Evolutionary conservation across 305 asterid genomes (phyloP).

Genomic region (Solanum chacoense): DNA sequence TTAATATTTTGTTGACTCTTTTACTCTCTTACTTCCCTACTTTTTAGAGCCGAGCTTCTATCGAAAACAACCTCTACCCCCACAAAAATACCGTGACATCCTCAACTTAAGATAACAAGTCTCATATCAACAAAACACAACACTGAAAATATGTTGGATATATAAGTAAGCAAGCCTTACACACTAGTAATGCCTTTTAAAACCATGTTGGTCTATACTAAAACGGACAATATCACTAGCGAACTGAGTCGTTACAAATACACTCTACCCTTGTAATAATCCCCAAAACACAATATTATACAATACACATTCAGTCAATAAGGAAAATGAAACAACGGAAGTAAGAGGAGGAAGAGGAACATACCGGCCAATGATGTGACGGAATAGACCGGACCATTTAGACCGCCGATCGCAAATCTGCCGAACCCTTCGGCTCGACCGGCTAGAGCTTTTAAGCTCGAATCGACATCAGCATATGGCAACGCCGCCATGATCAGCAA

Average conservation of each 20-base stretch:
- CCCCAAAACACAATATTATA: not conserved
- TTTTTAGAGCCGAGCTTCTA: too few relatives aligned
- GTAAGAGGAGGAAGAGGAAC: not conserved
- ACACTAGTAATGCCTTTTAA: not conserved
- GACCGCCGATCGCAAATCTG: constrained; percentile 44
- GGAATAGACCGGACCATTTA: constrained; percentile 36
- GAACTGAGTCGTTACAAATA: not conserved
- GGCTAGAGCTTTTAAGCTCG: constrained; percentile 36
- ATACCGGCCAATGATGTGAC: constrained; percentile 48
- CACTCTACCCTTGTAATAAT: not conserved
- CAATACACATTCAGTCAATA: not conserved
- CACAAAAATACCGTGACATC: not conserved
- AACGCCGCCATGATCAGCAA: not conserved
- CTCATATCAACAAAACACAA: not conserved
- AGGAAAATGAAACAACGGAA: not conserved
- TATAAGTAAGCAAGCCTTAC: not conserved
- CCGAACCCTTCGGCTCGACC: constrained; percentile 76
- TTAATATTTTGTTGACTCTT: not conserved
- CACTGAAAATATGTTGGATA: not conserved
- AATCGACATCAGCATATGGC: constrained; percentile 46
- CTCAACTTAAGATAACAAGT: not conserved
- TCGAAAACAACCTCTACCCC: not conserved
- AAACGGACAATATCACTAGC: not conserved
- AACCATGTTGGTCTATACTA: fast-evolving
- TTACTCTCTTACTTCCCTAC: not conserved